Conservation (phyloP, 768 basidiomycete genomes). For the Kwoniella sp. region DNA sequence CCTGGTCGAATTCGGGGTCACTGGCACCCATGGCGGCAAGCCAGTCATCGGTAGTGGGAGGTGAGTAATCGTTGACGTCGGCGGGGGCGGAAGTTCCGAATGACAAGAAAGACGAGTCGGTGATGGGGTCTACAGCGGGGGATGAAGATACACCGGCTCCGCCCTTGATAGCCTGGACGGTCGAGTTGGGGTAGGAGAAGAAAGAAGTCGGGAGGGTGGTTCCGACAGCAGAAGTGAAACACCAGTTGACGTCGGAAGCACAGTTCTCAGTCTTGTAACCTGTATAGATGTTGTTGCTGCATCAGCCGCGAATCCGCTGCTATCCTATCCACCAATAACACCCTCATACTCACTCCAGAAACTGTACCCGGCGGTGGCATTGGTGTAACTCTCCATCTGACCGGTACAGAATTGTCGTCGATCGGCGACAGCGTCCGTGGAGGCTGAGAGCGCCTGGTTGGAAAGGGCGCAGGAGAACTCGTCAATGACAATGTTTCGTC, state of each 20-base stretch:
- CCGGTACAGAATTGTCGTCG: conserved; percentile 63
- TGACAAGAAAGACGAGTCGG: conserved; percentile 23
- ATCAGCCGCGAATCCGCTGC: no score
- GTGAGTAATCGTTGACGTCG: conserved; percentile 16
- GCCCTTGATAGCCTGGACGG: conserved; percentile 22
- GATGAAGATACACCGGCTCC: not conserved
- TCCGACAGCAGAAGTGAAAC: conserved; percentile 67
- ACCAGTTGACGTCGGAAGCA: conserved; percentile 67
- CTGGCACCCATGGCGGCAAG: conserved; percentile 30
- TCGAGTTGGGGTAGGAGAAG: conserved; percentile 60
- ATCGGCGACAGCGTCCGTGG: conserved; percentile 59
- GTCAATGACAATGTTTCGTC: conserved; percentile 43
- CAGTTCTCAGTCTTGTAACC: conserved; percentile 69
- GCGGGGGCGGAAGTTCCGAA: conserved; percentile 30
- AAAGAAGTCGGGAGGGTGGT: conserved; percentile 64
- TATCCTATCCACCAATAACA: not conserved
- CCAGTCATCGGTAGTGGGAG: conserved; percentile 29
- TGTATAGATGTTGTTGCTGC: no score
- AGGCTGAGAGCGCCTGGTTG: conserved; percentile 60
- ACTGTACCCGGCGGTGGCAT: conserved; percentile 65
- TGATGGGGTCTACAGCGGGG: conserved; percentile 21
- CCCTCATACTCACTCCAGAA: conserved; percentile 65
- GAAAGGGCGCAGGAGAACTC: conserved; percentile 63
- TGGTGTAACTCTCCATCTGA: conserved; percentile 65
- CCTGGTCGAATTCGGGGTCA: conserved; percentile 22